A percentile compares a stretch with the other conserved stretches of the same genome.
phyloP scores from a whole-genome alignment of 768 basidiomycete species.

The Trichaptum fuscoviolaceum region DNA sequence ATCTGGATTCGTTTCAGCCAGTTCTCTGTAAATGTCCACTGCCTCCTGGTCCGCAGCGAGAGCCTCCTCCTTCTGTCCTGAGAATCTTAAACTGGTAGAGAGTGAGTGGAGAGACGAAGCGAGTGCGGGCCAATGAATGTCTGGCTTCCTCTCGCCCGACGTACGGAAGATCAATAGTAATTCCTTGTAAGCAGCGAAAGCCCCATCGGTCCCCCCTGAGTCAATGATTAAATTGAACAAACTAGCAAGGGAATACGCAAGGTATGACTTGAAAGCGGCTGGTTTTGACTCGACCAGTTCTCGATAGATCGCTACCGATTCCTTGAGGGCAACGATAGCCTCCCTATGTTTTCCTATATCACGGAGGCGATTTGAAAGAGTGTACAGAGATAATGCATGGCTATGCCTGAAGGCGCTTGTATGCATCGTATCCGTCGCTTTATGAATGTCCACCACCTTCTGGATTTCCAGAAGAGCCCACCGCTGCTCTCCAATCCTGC shows the following conservation, averaged over 20 bases:
- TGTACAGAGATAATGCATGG: conserved; percentile 9
- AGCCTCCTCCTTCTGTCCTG: conserved; percentile 9
- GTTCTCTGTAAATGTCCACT: neutral
- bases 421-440: too few species aligned
- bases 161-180: too few species aligned
- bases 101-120: too few species aligned
- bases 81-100: neutral
- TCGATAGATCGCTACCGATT: conserved; percentile 7
- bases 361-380: conserved; percentile 6
- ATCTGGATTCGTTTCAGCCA: conserved; percentile 2
- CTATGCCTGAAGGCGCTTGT: too few species aligned
- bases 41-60: conserved; percentile 5
- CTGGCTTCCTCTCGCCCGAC: too few species aligned
- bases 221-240: conserved; percentile 3
- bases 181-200: too few species aligned
- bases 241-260: conserved; percentile 9
- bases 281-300: neutral
- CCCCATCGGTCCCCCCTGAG: too few species aligned
- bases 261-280: conserved; percentile 6
- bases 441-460: too few species aligned
- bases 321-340: conserved; percentile 6
- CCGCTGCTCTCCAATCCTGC: too few species aligned
- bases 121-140: too few species aligned
- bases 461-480: too few species aligned
- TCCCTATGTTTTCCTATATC: conserved; percentile 7